Evolutionary conservation across 1,139 yeast species (phyloP).

Genomic region (Williopsis jadinii): DNA sequence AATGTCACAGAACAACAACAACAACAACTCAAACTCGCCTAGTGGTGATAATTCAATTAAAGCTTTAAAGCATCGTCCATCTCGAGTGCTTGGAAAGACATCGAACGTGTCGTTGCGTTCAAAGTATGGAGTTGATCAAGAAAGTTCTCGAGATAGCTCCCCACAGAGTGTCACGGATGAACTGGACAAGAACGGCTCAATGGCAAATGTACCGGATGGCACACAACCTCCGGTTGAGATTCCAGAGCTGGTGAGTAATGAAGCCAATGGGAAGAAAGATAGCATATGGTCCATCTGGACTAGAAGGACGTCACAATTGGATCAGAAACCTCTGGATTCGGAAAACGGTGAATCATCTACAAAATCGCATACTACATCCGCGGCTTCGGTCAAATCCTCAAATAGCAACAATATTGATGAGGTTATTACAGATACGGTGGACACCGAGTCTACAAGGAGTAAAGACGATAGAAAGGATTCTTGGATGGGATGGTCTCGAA

Average conservation of each 20-base stretch:
- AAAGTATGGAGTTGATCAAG: neutral
- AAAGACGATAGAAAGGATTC: conserved; percentile 2
- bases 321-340: neutral
- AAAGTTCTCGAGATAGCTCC: too few species aligned
- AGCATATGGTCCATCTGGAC: conserved; percentile 13
- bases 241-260: too few species aligned
- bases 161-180: neutral
- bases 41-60: neutral
- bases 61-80: neutral
- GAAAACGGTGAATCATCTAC: neutral
- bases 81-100: neutral
- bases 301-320: conserved; percentile 3
- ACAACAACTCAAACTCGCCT: neutral
- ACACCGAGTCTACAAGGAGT: neutral
- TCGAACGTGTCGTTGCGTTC: conserved; percentile 1
- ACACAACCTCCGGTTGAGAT: neutral
- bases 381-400: conserved; percentile 9
- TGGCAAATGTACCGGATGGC: neutral
- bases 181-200: neutral
- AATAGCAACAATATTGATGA: neutral
- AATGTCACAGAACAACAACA: neutral
- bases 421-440: neutral
- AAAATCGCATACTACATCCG: conserved; percentile 1
- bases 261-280: conserved; percentile 1
- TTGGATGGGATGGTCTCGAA: conserved; percentile 22